Evolutionary conservation across 768 basidiomycete species (phyloP), one percentile per base, ranked within the genome.

Genomic region (Serendipita sp.): DNA sequence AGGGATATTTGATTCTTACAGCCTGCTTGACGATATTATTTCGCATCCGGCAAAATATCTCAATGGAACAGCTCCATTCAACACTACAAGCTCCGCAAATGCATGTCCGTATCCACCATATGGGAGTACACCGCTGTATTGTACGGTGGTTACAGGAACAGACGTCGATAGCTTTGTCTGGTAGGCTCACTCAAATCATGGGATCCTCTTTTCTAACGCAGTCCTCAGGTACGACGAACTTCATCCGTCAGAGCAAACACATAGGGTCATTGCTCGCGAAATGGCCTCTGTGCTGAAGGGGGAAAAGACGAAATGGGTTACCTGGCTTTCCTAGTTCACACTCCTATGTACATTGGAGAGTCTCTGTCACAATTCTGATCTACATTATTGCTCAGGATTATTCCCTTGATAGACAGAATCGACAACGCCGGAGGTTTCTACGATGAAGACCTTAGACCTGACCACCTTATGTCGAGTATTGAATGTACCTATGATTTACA

Each of bases 151-250:
- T n/a, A 58, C 20, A n/a, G 53, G 53, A 31, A 58, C 22, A 22
- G 82, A 73, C n/a, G 68, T 72, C 13, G 83, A 84, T 66, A 84
- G 83, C 67, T 84, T 77, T 72, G 69, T 83, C 50, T 85, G 83
- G 83, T 82, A 66, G 58, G 79, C 13, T 38, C 4, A 64, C 11
- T 42, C 28, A 9, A 61, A 28, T 14, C 1, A 24, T 3, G 3
- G 34, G 13, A n/a, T n/a, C 34, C 13, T 22, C 20, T 44, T 16
- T 22, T 67, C 65, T 62, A 69, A 66, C 16, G 26, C 60, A 42
- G 61, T n/a, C 26, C n/a, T 48, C 41, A 71, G 68, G 79, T 79
- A 70, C 64, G 81, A 84, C 65, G 82, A 83, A 64, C 72, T 84
- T n/a, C 82, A 83, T 66, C 80, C 80, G 3, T 82, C 81, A 2